Evolutionary conservation across 306 rosid genomes (phyloP).

Genomic region (Trifolium fragiferum): DNA sequence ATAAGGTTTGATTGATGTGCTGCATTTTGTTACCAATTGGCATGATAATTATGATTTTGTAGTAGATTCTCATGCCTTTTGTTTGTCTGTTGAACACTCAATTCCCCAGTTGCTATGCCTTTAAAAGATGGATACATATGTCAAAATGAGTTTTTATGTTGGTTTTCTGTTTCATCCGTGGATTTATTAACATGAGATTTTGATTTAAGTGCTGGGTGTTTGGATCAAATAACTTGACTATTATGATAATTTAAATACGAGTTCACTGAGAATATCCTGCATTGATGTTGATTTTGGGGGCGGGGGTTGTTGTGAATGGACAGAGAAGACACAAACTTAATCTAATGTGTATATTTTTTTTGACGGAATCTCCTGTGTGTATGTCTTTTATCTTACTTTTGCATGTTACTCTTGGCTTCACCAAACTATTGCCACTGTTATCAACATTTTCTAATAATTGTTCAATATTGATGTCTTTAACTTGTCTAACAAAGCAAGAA

Average conservation of each 20-base stretch:
- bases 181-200: conserved; percentile 6
- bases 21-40: conserved; percentile 22
- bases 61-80: conserved; percentile 17
- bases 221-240: conserved; percentile 6
- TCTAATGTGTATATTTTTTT: neutral
- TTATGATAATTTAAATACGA: conserved; percentile 28
- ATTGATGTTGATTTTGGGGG: conserved; percentile 3
- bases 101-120: neutral
- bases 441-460: conserved; percentile 16
- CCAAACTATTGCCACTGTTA: conserved; percentile 31
- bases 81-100: conserved; percentile 6
- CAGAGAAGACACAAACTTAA: conserved; percentile 30
- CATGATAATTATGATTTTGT: conserved; percentile 17
- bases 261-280: conserved; percentile 28
- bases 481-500: conserved; percentile 45
- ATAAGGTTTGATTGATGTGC: conserved; percentile 15
- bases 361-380: conserved; percentile 3
- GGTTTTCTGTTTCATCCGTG: conserved; percentile 29
- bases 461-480: conserved; percentile 27
- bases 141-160: conserved; percentile 20
- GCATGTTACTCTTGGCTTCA: conserved; percentile 29
- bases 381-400: conserved; percentile 10
- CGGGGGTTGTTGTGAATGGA: neutral
- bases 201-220: conserved; percentile 29
- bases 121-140: conserved; percentile 11